phyloP scores from a whole-genome alignment of 2,329 filamentous ascomycete species.

The Massarina eburnea region DNA sequence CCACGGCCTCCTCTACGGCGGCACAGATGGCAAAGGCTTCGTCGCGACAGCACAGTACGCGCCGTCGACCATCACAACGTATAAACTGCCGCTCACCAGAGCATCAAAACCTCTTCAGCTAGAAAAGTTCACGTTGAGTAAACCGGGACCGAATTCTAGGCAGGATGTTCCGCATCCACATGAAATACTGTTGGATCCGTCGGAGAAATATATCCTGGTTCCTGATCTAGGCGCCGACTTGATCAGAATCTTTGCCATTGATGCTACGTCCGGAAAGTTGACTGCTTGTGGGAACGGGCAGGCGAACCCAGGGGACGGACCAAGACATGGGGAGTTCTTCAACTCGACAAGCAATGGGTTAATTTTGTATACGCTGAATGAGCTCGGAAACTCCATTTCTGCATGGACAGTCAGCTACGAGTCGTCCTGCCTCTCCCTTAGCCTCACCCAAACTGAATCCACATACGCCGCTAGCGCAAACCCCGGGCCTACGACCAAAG shows the following conservation, averaged over 20 bases:
- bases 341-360: background rate
- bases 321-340: slow-evolving; percentile 53
- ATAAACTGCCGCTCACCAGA: slow-evolving; percentile 24
- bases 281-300: slow-evolving; percentile 45
- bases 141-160: slow-evolving; percentile 48
- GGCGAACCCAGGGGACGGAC: slow-evolving; percentile 51
- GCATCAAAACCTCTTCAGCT: slow-evolving; percentile 15
- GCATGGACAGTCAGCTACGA: slow-evolving; percentile 20
- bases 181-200: slow-evolving; percentile 50
- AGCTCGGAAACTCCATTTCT: slow-evolving; percentile 26
- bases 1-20: slow-evolving; percentile 18
- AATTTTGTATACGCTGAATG: slow-evolving; percentile 23
- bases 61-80: slow-evolving; percentile 26
- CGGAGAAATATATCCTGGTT: slow-evolving; percentile 50
- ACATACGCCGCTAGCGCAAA: slow-evolving; percentile 16
- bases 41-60: slow-evolving; percentile 18
- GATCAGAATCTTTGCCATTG: slow-evolving; percentile 55
- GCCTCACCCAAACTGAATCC: slow-evolving; percentile 21
- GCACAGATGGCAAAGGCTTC: slow-evolving; percentile 20
- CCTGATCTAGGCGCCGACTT: slow-evolving; percentile 57
- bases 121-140: slow-evolving; percentile 13
- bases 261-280: slow-evolving; percentile 45
- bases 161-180: slow-evolving; percentile 59
- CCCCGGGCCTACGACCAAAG: slow-evolving; percentile 17
- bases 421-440: slow-evolving; percentile 20